Evolutionary conservation across 2,329 filamentous ascomycete genomes (phyloP).

Genomic region (Fusarium avenaceum): DNA sequence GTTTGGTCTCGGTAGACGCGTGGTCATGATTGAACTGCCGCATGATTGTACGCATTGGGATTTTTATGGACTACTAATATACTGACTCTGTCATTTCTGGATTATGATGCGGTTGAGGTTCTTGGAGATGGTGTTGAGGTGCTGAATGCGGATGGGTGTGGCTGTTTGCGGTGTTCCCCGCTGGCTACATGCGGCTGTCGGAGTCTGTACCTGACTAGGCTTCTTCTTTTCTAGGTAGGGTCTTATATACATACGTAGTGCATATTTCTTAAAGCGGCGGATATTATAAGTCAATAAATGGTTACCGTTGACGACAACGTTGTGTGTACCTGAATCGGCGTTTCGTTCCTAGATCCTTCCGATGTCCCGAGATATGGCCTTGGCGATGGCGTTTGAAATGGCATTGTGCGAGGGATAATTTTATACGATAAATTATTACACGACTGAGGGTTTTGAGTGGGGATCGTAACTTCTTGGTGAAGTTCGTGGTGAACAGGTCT

Average conservation of each 20-base stretch:
- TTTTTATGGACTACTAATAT: not conserved
- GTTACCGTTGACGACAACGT: not conserved
- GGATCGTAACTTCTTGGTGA: too few relatives aligned
- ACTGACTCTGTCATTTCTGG: too few relatives aligned
- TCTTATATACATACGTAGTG: not conserved
- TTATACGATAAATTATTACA: too few relatives aligned
- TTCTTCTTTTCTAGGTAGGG: not conserved
- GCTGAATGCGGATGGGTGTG: constrained; percentile 22
- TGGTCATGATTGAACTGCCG: not conserved
- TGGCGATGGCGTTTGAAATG: not conserved
- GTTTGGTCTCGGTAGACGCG: constrained; percentile 18
- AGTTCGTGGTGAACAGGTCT: too few relatives aligned
- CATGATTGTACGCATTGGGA: not conserved
- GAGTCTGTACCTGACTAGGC: not conserved
- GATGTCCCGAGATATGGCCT: not conserved
- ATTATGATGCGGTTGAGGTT: not conserved
- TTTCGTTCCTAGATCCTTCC: not conserved
- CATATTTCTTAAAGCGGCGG: not conserved
- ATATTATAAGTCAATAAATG: not conserved
- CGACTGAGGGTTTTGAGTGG: too few relatives aligned
- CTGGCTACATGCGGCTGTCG: constrained; percentile 23
- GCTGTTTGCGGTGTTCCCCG: constrained; percentile 25
- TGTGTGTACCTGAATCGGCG: constrained; percentile 10
- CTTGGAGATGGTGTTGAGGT: not conserved
- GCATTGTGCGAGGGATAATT: not conserved